Conservation (phyloP, 352 stramenopile species). For the Pythium insidiosum region DNA sequence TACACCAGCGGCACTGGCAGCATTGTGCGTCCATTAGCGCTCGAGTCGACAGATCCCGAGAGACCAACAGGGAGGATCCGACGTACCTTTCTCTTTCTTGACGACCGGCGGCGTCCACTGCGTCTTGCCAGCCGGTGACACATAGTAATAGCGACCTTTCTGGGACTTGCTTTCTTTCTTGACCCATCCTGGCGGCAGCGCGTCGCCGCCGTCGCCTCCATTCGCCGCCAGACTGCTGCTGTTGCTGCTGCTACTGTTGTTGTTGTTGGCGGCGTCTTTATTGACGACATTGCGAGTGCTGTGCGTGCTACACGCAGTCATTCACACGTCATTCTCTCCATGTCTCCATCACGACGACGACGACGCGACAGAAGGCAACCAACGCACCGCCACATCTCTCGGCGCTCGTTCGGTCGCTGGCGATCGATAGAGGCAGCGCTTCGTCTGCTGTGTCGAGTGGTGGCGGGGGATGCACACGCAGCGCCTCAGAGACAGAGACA, state of each 20-base stretch:
- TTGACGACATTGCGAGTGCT: no score
- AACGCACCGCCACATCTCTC: not conserved
- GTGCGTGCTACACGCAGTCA: no score
- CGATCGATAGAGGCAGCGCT: no score
- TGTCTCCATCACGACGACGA: no score
- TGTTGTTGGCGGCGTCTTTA: not conserved
- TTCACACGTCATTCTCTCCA: no score
- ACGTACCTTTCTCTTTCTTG: conserved; percentile 19
- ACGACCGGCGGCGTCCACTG: conserved; percentile 56
- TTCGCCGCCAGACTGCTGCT: no score
- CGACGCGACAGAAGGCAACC: not conserved
- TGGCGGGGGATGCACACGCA: not conserved
- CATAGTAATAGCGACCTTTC: conserved; percentile 82
- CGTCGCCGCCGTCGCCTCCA: conserved; percentile 17
- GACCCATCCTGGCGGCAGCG: conserved; percentile 69
- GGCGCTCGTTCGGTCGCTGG: no score
- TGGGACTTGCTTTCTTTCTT: conserved; percentile 82
- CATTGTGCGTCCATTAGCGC: no score
- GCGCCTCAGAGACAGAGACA: not conserved
- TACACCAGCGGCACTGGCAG: conserved; percentile 43
- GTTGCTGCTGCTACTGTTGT: not conserved
- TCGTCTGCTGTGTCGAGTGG: no score
- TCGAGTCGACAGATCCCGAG: no score
- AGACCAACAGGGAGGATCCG: no score
- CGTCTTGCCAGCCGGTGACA: conserved; percentile 71